Evolutionary conservation across 2,329 filamentous ascomycete species (phyloP).

Genomic region (Pseudonectria foliicola): DNA sequence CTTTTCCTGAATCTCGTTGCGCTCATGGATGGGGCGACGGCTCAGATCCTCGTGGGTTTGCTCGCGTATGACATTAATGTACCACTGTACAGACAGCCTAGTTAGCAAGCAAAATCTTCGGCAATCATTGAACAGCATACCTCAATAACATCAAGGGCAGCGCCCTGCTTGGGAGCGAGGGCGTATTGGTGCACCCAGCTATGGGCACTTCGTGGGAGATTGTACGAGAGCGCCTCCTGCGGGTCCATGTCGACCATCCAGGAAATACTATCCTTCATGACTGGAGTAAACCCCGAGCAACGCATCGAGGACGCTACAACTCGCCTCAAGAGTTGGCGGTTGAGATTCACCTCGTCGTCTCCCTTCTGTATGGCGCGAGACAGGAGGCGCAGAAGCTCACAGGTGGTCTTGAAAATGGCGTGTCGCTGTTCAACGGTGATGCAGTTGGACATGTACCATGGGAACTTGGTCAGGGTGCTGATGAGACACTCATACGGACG

Average conservation of each 20-base stretch:
- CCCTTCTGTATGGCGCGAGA: constrained; percentile 32
- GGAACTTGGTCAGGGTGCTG: constrained; percentile 55
- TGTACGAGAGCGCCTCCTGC: constrained; percentile 30
- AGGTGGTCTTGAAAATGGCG: constrained; percentile 43
- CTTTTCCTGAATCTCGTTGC: constrained; percentile 29
- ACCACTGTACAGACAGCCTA: constrained; percentile 42
- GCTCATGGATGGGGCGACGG: constrained; percentile 34
- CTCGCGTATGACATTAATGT: constrained; percentile 48
- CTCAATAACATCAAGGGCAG: constrained; percentile 47
- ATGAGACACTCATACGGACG: constrained; percentile 60
- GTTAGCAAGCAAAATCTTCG: constrained; percentile 8
- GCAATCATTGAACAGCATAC: constrained; percentile 33
- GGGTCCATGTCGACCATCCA: constrained; percentile 32
- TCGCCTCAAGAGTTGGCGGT: constrained; percentile 45
- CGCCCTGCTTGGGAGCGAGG: constrained; percentile 40
- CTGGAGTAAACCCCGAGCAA: constrained; percentile 53
- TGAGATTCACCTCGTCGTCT: constrained; percentile 39
- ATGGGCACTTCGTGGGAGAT: constrained; percentile 40
- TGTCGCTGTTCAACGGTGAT: constrained; percentile 53
- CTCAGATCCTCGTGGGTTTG: constrained; percentile 38
- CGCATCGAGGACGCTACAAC: constrained; percentile 45
- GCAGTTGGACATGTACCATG: constrained; percentile 50
- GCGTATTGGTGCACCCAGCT: constrained; percentile 47
- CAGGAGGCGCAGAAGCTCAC: constrained; percentile 42
- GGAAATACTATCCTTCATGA: constrained; percentile 55